phyloP scores from a whole-genome alignment of 257 asterid genomes.

The Thymus quinquecostatus region DNA sequence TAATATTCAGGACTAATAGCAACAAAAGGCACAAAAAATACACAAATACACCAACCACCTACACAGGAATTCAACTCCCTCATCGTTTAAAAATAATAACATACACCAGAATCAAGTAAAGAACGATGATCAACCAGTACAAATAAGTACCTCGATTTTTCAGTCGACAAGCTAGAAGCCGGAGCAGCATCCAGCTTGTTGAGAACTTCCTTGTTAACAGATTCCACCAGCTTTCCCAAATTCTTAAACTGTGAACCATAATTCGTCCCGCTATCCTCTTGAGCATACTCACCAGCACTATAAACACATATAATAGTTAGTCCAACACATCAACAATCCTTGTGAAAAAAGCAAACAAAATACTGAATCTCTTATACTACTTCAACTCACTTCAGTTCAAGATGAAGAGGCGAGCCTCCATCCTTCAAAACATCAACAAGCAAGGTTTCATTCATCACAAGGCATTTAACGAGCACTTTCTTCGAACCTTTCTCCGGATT shows the following conservation, averaged over 20 bases:
- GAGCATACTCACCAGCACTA: slow-evolving; percentile 58
- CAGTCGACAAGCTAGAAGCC: slow-evolving; percentile 34
- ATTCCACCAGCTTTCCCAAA: slow-evolving; percentile 61
- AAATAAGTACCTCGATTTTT: slow-evolving; percentile 43
- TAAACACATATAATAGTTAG: background rate
- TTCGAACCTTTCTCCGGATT: slow-evolving; percentile 56
- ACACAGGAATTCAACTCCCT: no score
- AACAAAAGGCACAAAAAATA: background rate
- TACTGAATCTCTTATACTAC: background rate
- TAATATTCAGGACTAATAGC: background rate
- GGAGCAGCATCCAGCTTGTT: slow-evolving; percentile 45
- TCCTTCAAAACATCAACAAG: slow-evolving; percentile 69
- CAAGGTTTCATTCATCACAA: slow-evolving; percentile 65
- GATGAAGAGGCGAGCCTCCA: slow-evolving; percentile 64
- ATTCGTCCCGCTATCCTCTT: slow-evolving; percentile 46
- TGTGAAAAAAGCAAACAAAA: background rate
- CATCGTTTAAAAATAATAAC: no score
- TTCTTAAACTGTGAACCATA: slow-evolving; percentile 66
- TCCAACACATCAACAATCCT: slow-evolving; percentile 3
- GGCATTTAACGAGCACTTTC: slow-evolving; percentile 74
- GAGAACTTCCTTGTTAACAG: slow-evolving; percentile 46
- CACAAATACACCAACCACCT: no score
- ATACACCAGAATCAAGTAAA: background rate
- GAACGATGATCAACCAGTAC: background rate
- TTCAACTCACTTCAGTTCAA: slow-evolving; percentile 57